These are phyloP conservation scores for Cutaneotrichosporon dermatis DNA, from an alignment of 1,284 basidiomycete species.

Conservation along the genomic window DNA sequence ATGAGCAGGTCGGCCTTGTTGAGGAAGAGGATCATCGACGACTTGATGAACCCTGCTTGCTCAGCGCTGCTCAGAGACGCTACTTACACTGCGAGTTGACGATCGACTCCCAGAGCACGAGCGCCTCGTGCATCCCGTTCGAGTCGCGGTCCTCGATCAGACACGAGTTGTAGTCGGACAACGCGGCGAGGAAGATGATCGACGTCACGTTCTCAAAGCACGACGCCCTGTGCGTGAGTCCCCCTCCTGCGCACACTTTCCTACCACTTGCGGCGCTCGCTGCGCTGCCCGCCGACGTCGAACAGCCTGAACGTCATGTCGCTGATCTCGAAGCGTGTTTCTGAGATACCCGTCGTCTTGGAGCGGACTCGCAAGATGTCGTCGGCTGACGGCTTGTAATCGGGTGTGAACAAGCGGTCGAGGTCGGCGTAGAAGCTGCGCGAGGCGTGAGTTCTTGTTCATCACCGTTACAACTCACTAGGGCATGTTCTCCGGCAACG, in stretches of 20 bases:
- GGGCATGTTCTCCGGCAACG: constrained; percentile 69
- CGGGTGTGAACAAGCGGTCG: constrained; percentile 67
- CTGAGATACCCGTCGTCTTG: constrained; percentile 79
- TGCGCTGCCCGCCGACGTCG: constrained; percentile 92
- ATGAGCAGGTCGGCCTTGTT: constrained; percentile 88
- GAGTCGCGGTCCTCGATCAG: constrained; percentile 90
- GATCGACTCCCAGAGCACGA: constrained; percentile 93
- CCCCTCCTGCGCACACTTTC: too few relatives aligned
- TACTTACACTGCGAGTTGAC: constrained; percentile 63
- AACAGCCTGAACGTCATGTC: constrained; percentile 60
- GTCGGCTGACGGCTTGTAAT: constrained; percentile 69
- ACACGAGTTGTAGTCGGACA: constrained; percentile 94
- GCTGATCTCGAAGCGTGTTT: constrained; percentile 68
- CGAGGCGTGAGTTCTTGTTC: background rate
- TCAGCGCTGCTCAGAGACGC: too few relatives aligned
- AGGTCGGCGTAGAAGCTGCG: constrained; percentile 67
- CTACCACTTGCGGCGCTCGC: constrained; percentile 84
- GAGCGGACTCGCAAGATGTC: constrained; percentile 80
- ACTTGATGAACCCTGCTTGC: constrained; percentile 69
- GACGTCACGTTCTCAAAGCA: constrained; percentile 93
- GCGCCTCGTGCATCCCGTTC: constrained; percentile 97
- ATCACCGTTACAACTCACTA: constrained; percentile 52
- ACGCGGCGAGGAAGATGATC: constrained; percentile 83
- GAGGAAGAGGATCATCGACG: constrained; percentile 86
- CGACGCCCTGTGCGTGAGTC: constrained; percentile 43